These are phyloP conservation scores for Pythium monospermum DNA, from an alignment of 352 stramenopile genomes.

Conservation along the genomic window DNA sequence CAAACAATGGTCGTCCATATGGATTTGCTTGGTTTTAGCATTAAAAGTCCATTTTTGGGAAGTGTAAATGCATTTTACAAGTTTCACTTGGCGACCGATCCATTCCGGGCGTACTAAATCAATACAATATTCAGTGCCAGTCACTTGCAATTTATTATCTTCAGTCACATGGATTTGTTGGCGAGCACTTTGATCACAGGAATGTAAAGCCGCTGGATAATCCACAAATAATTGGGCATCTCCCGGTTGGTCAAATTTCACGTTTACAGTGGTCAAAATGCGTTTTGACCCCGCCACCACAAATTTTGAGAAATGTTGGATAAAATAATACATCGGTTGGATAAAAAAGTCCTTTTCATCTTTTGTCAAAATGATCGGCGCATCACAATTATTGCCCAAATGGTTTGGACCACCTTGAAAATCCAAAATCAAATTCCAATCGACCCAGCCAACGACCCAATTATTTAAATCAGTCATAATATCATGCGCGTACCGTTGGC, in stretches of 20 bases:
- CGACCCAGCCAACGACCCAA: conserved; percentile 83
- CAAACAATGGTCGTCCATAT: conserved; percentile 59
- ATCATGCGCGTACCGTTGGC: conserved; percentile 85
- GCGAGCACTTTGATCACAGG: conserved; percentile 63
- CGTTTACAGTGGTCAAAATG: conserved; percentile 47
- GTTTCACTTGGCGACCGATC: conserved; percentile 49
- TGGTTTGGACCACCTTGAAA: conserved; percentile 88
- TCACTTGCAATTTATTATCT: conserved; percentile 72
- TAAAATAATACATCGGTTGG: conserved; percentile 90
- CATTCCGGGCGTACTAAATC: conserved; percentile 41
- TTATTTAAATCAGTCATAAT: conserved; percentile 90
- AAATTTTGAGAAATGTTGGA: conserved; percentile 89
- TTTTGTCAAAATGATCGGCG: conserved; percentile 74
- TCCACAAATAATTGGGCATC: conserved; percentile 53
- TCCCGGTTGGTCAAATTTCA: conserved; percentile 45
- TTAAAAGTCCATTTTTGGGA: conserved; percentile 64
- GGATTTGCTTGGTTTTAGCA: conserved; percentile 46
- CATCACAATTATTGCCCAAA: conserved; percentile 70
- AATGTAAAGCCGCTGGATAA: conserved; percentile 54
- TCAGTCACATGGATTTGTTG: conserved; percentile 50
- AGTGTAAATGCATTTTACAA: conserved; percentile 70
- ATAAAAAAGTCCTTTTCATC: conserved; percentile 61
- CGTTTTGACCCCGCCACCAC: conserved; percentile 70
- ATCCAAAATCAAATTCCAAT: conserved; percentile 92
- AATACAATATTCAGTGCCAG: conserved; percentile 53